phyloP scores from a whole-genome alignment of 768 basidiomycete genomes.

The Collybia sp. region DNA sequence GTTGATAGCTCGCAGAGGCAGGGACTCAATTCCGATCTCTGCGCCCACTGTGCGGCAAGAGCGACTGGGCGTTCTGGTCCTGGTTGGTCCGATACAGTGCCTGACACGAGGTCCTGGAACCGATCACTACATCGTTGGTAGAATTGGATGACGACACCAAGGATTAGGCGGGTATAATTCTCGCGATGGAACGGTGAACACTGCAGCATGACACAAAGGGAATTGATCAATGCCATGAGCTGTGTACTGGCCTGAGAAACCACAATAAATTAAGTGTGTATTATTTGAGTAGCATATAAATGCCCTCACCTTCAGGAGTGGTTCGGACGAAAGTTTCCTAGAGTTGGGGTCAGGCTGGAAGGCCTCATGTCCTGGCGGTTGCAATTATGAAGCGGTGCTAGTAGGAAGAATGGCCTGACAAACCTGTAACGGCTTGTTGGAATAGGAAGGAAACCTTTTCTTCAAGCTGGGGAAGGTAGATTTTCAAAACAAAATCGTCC shows the following conservation, averaged over 20 bases:
- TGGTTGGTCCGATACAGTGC: slow-evolving; percentile 21
- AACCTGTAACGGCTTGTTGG: slow-evolving; percentile 80
- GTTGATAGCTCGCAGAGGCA: slow-evolving; percentile 65
- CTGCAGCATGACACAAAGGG: slow-evolving; percentile 85
- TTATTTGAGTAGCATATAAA: neutral
- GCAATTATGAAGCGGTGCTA: neutral
- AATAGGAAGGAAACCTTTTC: slow-evolving; percentile 88
- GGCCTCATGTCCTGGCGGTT: slow-evolving; percentile 65
- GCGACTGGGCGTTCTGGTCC: slow-evolving; percentile 44
- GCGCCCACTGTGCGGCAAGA: slow-evolving; percentile 80
- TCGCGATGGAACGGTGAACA: slow-evolving; percentile 94
- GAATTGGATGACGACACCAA: slow-evolving; percentile 92
- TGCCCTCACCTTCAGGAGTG: slow-evolving; percentile 66
- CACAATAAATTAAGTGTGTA: neutral
- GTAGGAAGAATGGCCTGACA: slow-evolving; percentile 3
- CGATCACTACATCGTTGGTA: slow-evolving; percentile 91
- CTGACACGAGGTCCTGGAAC: slow-evolving; percentile 69
- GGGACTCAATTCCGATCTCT: slow-evolving; percentile 70
- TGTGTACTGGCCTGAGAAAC: slow-evolving; percentile 72
- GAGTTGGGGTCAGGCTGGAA: slow-evolving; percentile 81
- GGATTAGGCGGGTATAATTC: slow-evolving; percentile 89
- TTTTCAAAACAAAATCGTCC: slow-evolving; percentile 90
- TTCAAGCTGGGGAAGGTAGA: slow-evolving; percentile 92
- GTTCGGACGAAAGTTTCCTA: slow-evolving; percentile 57
- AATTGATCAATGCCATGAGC: slow-evolving; percentile 86